phyloP scores from a whole-genome alignment of 2,329 filamentous ascomycete species.

The Cryphonectria carpinicola region DNA sequence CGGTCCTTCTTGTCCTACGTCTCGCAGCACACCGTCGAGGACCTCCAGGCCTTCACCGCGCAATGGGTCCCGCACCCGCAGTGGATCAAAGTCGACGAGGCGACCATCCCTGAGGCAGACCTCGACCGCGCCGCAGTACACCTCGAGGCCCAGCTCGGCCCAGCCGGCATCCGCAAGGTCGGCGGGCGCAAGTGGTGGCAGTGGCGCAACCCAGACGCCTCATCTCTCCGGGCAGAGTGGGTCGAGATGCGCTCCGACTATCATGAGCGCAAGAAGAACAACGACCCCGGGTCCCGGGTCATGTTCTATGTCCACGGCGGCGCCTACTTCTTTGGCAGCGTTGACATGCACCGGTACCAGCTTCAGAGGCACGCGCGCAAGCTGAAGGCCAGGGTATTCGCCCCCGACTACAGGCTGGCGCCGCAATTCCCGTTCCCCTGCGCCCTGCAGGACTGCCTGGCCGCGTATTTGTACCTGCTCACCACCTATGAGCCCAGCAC shows the following conservation, averaged over 20 bases:
- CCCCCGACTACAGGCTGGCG: constrained; percentile 82
- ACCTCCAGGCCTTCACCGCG: constrained; percentile 86
- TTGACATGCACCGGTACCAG: constrained; percentile 97
- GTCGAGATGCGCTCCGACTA: constrained; percentile 92
- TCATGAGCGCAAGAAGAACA: constrained; percentile 67
- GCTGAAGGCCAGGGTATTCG: constrained; percentile 85
- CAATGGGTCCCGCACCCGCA: constrained; percentile 90
- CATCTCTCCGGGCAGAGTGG: constrained; percentile 81
- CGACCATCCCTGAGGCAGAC: constrained; percentile 66
- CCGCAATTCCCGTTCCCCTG: constrained; percentile 97
- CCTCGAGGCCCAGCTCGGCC: constrained; percentile 75
- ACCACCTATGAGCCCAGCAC: constrained; percentile 76
- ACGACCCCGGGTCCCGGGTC: constrained; percentile 68
- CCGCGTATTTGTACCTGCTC: constrained; percentile 83
- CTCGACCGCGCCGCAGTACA: constrained; percentile 68
- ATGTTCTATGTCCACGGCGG: constrained; percentile 96
- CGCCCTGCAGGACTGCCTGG: constrained; percentile 85
- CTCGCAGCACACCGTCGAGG: constrained; percentile 88
- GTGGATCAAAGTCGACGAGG: constrained; percentile 81
- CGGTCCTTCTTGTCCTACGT: constrained; percentile 84
- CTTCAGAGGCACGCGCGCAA: constrained; percentile 95
- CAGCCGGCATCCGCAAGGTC: constrained; percentile 72
- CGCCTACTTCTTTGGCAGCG: constrained; percentile 92
- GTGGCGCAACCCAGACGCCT: constrained; percentile 70
- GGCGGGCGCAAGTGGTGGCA: constrained; percentile 90